phyloP scores from a whole-genome alignment of 148 eudicot genomes.

The Pouteria glomerata region DNA sequence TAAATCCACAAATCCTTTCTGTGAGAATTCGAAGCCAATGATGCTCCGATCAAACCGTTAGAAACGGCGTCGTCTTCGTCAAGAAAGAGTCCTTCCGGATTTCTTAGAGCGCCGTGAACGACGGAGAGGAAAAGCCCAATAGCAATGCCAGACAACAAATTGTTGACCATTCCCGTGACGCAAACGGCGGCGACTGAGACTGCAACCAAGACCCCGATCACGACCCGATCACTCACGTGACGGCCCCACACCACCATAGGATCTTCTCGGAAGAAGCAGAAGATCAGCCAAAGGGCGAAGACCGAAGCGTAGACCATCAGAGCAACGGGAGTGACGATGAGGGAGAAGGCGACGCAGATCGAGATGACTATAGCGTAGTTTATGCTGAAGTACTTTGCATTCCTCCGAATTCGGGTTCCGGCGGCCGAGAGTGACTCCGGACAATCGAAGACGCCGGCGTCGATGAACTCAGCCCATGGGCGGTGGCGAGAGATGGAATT shows the following conservation, averaged over 20 bases:
- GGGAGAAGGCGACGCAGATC: constrained; percentile 16
- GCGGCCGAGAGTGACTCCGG: constrained; percentile 24
- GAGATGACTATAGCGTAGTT: constrained; percentile 27
- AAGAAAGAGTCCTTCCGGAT: constrained; percentile 28
- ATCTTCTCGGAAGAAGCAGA: constrained; percentile 34
- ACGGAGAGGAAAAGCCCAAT: constrained; percentile 22
- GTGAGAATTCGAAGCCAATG: background rate
- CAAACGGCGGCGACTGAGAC: constrained; percentile 12
- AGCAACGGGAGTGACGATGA: constrained; percentile 19
- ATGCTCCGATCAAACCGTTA: constrained; percentile 20
- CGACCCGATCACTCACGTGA: constrained; percentile 24
- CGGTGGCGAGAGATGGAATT: constrained; percentile 27
- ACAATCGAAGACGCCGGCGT: constrained; percentile 5
- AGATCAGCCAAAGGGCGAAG: constrained; percentile 20
- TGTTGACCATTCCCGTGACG: constrained; percentile 14
- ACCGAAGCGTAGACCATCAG: constrained; percentile 15
- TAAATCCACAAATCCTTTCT: background rate
- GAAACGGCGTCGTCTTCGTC: constrained; percentile 35
- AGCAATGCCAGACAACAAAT: constrained; percentile 16
- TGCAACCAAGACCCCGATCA: constrained; percentile 17
- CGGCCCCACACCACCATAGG: constrained; percentile 21
- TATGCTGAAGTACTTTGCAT: constrained; percentile 24
- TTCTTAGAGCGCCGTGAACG: constrained; percentile 28
- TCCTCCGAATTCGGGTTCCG: constrained; percentile 21
- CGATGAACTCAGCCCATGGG: constrained; percentile 38